Evolutionary conservation across 73 alveolate genomes (phyloP), one percentile per base, ranked within the genome.

Genomic region (Symbiodinium natans): DNA sequence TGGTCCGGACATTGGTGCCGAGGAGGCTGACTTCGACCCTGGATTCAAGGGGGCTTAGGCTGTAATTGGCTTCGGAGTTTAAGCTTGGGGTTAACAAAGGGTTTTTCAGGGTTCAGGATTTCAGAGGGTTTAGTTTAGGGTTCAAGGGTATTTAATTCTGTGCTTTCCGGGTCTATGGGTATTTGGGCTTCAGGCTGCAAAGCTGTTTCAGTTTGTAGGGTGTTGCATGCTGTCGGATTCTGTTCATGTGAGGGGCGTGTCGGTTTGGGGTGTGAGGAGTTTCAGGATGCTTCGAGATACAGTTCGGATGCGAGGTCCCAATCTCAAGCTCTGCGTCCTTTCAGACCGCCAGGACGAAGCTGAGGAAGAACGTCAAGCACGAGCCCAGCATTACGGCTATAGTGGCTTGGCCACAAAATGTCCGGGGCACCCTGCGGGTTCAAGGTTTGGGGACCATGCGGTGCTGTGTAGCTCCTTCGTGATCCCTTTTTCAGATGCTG

Each of bases 321-420:
- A n/a, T n/a, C n/a, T n/a, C n/a, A n/a, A n/a, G n/a, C n/a, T n/a
- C n/a, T n/a, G n/a, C n/a, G n/a, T n/a, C n/a, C n/a, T n/a, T n/a
- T n/a, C n/a, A n/a, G n/a, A n/a, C 13, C 59, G 75, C 27, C 19
- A 63, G 80, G 80, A 63, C 38, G 80, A 63, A 36, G 9, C 80
- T 1, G 80, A 63, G 36, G 80, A 63, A 29, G 80, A 63, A 29
- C 80, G 80, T 9, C 36, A 63, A 63, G 80, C 80, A n/a, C 80
- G 80, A 29, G 80, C 40, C 17, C 80, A 63, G 80, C 80, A 63
- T 17, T 63, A 63, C 80, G 80, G 80, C 80, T 63, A 63, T 63
- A 31, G 80, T 29, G 17, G 40, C 80, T 29, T 63, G 80, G 80
- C 59, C 59, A 6, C 59, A 6, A 46, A 3, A 21, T 2, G 2